phyloP scores from a whole-genome alignment of 2,329 filamentous ascomycete genomes.

The Clonostachys rhizophaga region DNA sequence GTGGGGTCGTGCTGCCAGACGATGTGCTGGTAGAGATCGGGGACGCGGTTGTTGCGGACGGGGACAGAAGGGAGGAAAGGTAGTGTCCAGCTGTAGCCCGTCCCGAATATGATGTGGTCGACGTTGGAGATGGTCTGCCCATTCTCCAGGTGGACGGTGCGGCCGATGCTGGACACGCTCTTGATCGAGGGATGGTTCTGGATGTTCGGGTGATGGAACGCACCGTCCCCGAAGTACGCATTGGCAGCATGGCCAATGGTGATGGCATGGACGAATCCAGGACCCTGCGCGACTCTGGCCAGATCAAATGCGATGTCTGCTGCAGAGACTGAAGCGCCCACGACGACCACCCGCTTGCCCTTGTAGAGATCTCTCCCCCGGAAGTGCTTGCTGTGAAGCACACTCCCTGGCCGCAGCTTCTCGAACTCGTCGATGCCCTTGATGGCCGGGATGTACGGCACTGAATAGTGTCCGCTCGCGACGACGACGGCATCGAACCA shows the following conservation, averaged over 20 bases:
- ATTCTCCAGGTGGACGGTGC: constrained; percentile 51
- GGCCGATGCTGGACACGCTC: constrained; percentile 24
- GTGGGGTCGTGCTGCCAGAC: constrained; percentile 50
- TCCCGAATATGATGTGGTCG: constrained; percentile 62
- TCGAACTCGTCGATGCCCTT: constrained; percentile 43
- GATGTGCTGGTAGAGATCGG: constrained; percentile 52
- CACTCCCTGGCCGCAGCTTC: constrained; percentile 36
- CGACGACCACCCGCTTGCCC: constrained; percentile 51
- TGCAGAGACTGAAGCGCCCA: constrained; percentile 61
- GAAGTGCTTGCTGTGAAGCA: constrained; percentile 51
- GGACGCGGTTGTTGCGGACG: constrained; percentile 49
- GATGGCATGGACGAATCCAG: constrained; percentile 40
- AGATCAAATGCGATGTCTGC: constrained; percentile 57
- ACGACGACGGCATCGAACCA: constrained; percentile 57
- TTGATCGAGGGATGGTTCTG: constrained; percentile 39
- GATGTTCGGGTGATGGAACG: constrained; percentile 56
- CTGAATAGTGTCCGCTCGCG: constrained; percentile 55
- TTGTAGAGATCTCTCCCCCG: constrained; percentile 37
- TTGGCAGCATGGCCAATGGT: constrained; percentile 40
- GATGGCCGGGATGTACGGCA: constrained; percentile 50
- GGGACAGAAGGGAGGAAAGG: constrained; percentile 52
- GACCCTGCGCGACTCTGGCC: constrained; percentile 33
- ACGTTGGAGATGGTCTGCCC: constrained; percentile 46
- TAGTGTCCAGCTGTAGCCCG: constrained; percentile 60
- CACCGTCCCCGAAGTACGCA: constrained; percentile 52